Evolutionary conservation across 179 eudicot genomes (phyloP).

Genomic region (Spinacia oleracea): DNA sequence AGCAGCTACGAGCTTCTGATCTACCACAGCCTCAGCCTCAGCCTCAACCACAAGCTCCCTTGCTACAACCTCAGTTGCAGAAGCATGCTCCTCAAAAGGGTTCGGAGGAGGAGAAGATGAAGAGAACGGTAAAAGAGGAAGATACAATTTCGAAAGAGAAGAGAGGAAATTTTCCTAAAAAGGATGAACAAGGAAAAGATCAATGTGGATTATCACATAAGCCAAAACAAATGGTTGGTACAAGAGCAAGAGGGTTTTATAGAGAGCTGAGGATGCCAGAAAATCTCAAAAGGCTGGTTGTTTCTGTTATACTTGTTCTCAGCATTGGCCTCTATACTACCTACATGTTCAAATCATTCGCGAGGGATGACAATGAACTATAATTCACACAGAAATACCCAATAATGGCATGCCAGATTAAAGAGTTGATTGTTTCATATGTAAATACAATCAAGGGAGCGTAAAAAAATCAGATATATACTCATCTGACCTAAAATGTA

Average conservation of each 20-base stretch:
- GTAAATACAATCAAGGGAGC: slow-evolving; percentile 16
- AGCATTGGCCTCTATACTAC: slow-evolving; percentile 38
- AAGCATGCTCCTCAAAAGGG: neutral
- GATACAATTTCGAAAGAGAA: slow-evolving; percentile 6
- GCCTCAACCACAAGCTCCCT: neutral
- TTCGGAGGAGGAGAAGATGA: neutral
- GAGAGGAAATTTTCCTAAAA: slow-evolving; percentile 5
- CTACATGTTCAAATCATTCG: slow-evolving; percentile 25
- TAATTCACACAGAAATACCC: neutral
- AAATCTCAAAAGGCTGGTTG: slow-evolving; percentile 31
- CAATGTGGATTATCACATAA: neutral
- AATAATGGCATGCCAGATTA: neutral
- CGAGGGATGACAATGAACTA: slow-evolving; percentile 3
- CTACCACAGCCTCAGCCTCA: neutral
- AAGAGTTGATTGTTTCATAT: too few species aligned
- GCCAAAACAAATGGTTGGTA: slow-evolving; percentile 1
- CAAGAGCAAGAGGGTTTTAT: slow-evolving; percentile 23
- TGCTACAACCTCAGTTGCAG: neutral
- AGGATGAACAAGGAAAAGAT: slow-evolving; percentile 14
- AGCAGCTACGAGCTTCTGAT: neutral
- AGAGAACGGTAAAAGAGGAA: slow-evolving; percentile 8
- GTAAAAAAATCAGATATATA: neutral
- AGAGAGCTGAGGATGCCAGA: slow-evolving; percentile 40
- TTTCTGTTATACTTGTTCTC: slow-evolving; percentile 33
- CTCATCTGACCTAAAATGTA: slow-evolving; percentile 6